Evolutionary conservation across 179 eudicot genomes (phyloP).

Genomic region (Patellifolia procumbens): DNA sequence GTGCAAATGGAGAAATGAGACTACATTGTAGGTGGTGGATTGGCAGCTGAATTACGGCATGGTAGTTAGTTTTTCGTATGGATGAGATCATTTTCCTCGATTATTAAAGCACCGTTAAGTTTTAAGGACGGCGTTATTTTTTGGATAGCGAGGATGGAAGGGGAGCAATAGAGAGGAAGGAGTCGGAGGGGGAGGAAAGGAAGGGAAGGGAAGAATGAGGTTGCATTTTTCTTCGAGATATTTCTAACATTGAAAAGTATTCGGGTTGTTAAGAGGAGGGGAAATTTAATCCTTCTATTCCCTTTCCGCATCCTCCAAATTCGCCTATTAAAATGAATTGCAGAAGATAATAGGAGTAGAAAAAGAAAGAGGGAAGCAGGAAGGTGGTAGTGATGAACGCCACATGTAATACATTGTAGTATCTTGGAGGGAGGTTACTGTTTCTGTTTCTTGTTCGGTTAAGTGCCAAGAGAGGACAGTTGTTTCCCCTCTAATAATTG

Average conservation of each 20-base stretch:
- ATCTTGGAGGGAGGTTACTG: background rate
- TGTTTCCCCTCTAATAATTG: background rate
- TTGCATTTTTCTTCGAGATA: no score
- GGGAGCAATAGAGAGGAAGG: no score
- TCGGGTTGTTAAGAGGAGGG: no score
- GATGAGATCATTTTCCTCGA: background rate
- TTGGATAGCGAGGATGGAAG: no score
- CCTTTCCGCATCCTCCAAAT: no score
- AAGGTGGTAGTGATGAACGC: background rate
- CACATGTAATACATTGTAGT: background rate
- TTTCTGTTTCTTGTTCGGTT: background rate
- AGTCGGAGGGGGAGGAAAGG: no score
- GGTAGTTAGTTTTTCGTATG: background rate
- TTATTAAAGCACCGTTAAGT: no score
- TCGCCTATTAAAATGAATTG: no score
- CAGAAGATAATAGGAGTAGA: background rate
- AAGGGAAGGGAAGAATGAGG: no score
- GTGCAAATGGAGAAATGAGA: constrained; percentile 3
- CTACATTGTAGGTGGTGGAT: background rate
- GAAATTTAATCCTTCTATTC: no score
- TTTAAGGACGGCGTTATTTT: no score
- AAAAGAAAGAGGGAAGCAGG: background rate
- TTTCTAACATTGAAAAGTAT: no score
- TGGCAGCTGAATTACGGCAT: background rate
- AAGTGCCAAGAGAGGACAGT: background rate